Percentiles rank a stretch among this genome's conserved stretches.
Evolutionary conservation across 306 rosid genomes (phyloP).

Genomic region (Arachis hypogaea): DNA sequence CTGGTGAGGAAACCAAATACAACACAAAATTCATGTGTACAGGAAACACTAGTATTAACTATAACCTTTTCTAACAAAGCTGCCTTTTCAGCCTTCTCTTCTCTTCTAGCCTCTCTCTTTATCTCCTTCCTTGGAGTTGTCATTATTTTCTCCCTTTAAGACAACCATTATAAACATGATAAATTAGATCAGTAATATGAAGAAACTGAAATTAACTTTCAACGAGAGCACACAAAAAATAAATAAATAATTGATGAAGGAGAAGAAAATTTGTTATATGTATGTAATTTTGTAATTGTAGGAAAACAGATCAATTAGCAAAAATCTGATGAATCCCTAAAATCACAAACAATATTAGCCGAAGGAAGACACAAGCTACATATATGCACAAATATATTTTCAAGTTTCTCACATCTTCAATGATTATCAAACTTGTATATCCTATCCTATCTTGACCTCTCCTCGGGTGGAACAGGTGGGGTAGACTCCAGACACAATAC

Average conservation of each 20-base stretch:
- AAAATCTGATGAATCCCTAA: not conserved
- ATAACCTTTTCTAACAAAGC: constrained; percentile 74
- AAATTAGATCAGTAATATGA: constrained; percentile 14
- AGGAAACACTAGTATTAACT: constrained; percentile 24
- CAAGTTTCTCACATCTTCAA: too few relatives aligned
- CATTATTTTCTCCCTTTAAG: constrained; percentile 81
- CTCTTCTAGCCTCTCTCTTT: constrained; percentile 89
- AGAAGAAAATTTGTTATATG: constrained; percentile 7
- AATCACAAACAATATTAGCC: not conserved
- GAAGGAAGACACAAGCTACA: not conserved
- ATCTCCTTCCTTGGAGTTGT: constrained; percentile 81
- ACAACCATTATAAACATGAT: not conserved
- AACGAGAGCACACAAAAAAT: not conserved
- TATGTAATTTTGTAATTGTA: not conserved
- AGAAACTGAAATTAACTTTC: constrained; percentile 7
- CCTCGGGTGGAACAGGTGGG: not conserved
- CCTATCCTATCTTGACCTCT: too few relatives aligned
- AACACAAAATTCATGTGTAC: constrained; percentile 14
- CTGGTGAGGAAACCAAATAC: constrained; percentile 33
- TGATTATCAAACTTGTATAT: not conserved
- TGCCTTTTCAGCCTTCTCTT: constrained; percentile 81
- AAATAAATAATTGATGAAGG: constrained; percentile 29
- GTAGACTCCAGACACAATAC: not conserved
- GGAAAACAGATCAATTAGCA: not conserved
- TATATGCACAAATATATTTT: not conserved